Percentiles rank a stretch among this genome's conserved stretches.
Conservation (phyloP, 805 yeast species). For the Barnettozyma sucrosica region DNA sequence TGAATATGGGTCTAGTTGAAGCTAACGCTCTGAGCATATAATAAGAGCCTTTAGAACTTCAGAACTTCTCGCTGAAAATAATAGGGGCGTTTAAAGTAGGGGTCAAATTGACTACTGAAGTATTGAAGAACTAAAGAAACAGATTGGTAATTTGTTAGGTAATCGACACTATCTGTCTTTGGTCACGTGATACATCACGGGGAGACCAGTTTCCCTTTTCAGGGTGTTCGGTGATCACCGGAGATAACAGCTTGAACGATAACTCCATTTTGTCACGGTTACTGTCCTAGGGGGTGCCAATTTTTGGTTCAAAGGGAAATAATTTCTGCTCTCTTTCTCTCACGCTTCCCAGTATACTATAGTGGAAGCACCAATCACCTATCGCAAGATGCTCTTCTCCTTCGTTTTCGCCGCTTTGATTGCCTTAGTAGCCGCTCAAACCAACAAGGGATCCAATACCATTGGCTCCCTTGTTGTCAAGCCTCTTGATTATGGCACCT, state of each 20-base stretch:
- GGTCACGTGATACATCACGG: neutral
- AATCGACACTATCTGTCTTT: too few relatives aligned
- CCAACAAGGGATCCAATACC: neutral
- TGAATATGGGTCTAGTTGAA: conserved; percentile 1
- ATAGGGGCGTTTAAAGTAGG: neutral
- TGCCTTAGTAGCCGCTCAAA: neutral
- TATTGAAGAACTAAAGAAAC: neutral
- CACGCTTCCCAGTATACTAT: neutral
- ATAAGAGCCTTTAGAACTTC: neutral
- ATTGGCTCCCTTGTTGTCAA: conserved; percentile 17
- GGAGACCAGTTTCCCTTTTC: neutral
- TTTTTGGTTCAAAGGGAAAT: neutral
- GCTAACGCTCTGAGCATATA: neutral
- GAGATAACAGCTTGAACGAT: neutral
- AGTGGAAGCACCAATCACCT: neutral
- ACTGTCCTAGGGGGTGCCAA: neutral
- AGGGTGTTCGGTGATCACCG: neutral
- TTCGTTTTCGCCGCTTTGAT: neutral
- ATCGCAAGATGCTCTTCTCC: conserved; percentile 1
- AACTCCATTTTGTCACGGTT: neutral
- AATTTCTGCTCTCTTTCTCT: neutral
- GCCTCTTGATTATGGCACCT: conserved; percentile 18
- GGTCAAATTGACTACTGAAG: too few relatives aligned
- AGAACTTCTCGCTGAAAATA: neutral
- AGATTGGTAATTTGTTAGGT: neutral